Conservation (phyloP, 352 stramenopile species). For the Phytophthora pini region DNA sequence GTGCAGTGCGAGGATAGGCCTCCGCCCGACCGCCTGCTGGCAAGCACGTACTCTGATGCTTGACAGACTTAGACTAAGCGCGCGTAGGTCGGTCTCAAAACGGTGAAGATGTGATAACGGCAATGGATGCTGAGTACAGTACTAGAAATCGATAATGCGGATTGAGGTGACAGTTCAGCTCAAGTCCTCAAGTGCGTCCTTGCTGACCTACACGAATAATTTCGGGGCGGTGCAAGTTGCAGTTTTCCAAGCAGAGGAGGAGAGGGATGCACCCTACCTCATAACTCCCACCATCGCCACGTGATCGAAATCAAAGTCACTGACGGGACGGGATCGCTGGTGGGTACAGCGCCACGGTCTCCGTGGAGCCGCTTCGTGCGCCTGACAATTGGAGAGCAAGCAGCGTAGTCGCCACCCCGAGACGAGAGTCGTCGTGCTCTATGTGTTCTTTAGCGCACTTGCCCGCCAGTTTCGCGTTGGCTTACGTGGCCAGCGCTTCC, state of each 20-base stretch:
- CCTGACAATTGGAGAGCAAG: constrained; percentile 6
- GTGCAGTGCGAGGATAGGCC: constrained; percentile 26
- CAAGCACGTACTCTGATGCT: constrained; percentile 24
- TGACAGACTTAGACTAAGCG: no score
- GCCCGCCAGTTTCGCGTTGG: constrained; percentile 15
- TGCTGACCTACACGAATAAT: background rate
- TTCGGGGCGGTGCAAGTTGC: constrained; percentile 12
- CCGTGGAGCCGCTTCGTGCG: background rate
- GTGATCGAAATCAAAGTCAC: constrained; percentile 20
- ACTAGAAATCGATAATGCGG: no score
- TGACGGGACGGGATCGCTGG: constrained; percentile 1
- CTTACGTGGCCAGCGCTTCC: background rate
- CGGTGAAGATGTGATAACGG: constrained; percentile 1
- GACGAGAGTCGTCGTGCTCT: background rate
- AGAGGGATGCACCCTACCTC: constrained; percentile 23
- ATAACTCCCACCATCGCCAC: constrained; percentile 27
- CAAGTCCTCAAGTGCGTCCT: no score
- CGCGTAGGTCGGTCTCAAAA: background rate
- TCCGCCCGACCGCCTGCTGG: constrained; percentile 24
- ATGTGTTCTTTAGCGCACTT: constrained; percentile 1
- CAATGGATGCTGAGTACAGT: background rate
- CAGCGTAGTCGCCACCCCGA: background rate
- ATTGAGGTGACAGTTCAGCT: no score
- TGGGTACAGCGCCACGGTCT: constrained; percentile 13
- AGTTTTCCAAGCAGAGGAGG: constrained; percentile 19